phyloP scores from a whole-genome alignment of 768 basidiomycete genomes.

The Suillus bovinus region DNA sequence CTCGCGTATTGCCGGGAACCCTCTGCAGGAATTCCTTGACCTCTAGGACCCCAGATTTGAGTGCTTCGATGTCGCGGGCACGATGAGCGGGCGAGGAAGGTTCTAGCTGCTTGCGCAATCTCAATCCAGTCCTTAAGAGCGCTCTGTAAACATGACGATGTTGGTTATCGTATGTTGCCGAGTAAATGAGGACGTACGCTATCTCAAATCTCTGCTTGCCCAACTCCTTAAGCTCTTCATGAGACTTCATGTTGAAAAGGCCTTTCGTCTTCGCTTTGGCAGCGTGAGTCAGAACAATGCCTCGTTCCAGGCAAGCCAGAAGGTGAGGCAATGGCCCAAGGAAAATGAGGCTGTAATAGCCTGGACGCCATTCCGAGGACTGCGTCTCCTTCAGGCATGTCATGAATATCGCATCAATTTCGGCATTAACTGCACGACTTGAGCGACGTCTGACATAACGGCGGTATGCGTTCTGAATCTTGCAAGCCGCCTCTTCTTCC shows the following conservation, averaged over 20 bases:
- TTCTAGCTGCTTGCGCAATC: constrained; percentile 32
- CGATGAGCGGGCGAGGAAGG: constrained; percentile 33
- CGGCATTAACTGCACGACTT: constrained; percentile 20
- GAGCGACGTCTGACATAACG: constrained; percentile 12
- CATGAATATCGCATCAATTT: constrained; percentile 26
- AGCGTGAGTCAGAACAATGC: constrained; percentile 22
- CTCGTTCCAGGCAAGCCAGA: constrained; percentile 41
- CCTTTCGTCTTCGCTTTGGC: constrained; percentile 36
- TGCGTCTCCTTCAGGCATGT: constrained; percentile 30
- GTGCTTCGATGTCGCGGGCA: constrained; percentile 18
- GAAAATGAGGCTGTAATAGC: constrained; percentile 38
- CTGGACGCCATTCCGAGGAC: constrained; percentile 28
- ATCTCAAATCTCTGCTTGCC: constrained; percentile 29
- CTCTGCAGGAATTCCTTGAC: constrained; percentile 29
- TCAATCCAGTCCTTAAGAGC: constrained; percentile 25
- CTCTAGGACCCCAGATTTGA: constrained; percentile 30
- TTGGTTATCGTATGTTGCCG: neutral
- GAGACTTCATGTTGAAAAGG: constrained; percentile 25
- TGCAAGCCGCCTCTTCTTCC: constrained; percentile 27
- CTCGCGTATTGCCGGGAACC: constrained; percentile 23
- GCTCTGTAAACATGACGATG: constrained; percentile 17
- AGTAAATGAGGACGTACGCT: constrained; percentile 29
- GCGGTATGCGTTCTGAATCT: constrained; percentile 24
- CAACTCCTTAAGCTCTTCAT: constrained; percentile 38
- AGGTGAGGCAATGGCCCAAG: constrained; percentile 40